Conservation (phyloP, 192 early-diverging fungal species). For the Pilobolus umbonatus region DNA sequence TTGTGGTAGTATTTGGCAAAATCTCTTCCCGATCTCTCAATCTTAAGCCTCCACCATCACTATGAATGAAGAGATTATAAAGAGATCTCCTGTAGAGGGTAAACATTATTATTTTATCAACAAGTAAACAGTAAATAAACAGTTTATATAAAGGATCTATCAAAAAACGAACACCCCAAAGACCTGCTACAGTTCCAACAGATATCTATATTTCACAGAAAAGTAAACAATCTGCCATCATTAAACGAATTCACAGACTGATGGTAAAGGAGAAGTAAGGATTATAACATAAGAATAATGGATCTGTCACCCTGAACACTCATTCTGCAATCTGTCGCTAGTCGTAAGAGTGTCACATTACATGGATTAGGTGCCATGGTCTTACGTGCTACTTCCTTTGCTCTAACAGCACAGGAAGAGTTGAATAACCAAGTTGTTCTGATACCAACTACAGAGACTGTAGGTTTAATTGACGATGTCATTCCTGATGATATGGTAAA, state of each 20-base stretch:
- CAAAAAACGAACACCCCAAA: constrained; percentile 58
- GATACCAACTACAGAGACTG: constrained; percentile 63
- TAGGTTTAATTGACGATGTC: constrained; percentile 75
- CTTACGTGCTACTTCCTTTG: constrained; percentile 59
- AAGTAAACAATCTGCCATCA: constrained; percentile 52
- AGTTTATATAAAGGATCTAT: too few species aligned
- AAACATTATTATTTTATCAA: too few species aligned
- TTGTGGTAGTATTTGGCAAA: too few species aligned
- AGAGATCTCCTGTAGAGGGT: too few species aligned
- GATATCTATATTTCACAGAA: constrained; percentile 80
- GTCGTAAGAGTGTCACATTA: constrained; percentile 58
- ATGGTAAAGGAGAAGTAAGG: constrained; percentile 48
- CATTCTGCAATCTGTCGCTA: constrained; percentile 8
- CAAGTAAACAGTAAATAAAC: too few species aligned
- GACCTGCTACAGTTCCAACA: constrained; percentile 56
- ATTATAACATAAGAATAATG: constrained; percentile 6
- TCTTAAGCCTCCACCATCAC: too few species aligned
- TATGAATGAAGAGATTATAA: too few species aligned
- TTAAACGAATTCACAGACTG: constrained; percentile 61
- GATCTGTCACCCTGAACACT: not conserved
- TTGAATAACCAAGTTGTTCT: constrained; percentile 54
- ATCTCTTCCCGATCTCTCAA: too few species aligned
- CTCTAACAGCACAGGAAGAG: constrained; percentile 54
- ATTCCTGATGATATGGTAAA: constrained; percentile 59
- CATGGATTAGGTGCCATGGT: constrained; percentile 81